Conservation (phyloP, 768 basidiomycete genomes). For the Dentipellis sp. region DNA sequence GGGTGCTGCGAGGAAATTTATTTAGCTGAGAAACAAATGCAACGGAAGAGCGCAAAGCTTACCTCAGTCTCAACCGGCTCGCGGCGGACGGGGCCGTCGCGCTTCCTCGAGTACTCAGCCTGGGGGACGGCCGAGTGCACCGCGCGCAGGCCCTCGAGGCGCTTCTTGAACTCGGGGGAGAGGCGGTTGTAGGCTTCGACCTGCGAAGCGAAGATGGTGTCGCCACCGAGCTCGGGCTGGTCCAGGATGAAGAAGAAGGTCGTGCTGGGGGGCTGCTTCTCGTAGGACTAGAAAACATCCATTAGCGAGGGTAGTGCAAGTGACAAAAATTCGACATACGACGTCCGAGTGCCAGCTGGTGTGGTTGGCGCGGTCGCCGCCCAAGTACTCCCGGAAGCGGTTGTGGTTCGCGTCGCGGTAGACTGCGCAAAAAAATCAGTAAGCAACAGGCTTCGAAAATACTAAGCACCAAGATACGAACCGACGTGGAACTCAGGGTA, state of each 20-base stretch:
- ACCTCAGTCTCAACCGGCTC: slow-evolving; percentile 21
- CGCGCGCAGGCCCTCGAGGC: slow-evolving; percentile 46
- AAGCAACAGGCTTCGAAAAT: not conserved
- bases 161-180: slow-evolving; percentile 46
- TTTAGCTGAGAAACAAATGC: slow-evolving; percentile 37
- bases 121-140: slow-evolving; percentile 48
- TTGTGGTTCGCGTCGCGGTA: slow-evolving; percentile 41
- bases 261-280: slow-evolving; percentile 54
- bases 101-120: slow-evolving; percentile 12
- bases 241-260: slow-evolving; percentile 52
- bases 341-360: slow-evolving; percentile 48
- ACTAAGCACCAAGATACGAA: slow-evolving; percentile 16
- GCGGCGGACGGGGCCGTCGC: slow-evolving; percentile 6
- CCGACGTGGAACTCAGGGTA: slow-evolving; percentile 53
- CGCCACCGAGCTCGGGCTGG: slow-evolving; percentile 38
- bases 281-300: slow-evolving; percentile 32
- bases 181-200: slow-evolving; percentile 53
- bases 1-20: slow-evolving; percentile 41
- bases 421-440: not conserved
- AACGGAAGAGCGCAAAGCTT: slow-evolving; percentile 46
- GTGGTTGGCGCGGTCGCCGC: slow-evolving; percentile 31
- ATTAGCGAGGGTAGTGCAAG: not conserved
- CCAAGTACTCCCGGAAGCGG: slow-evolving; percentile 32
- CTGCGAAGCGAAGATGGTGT: slow-evolving; percentile 21
- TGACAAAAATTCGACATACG: slow-evolving; percentile 19